Evolutionary conservation across 345 rosid genomes (phyloP).

Genomic region (Euclidium syriacum): DNA sequence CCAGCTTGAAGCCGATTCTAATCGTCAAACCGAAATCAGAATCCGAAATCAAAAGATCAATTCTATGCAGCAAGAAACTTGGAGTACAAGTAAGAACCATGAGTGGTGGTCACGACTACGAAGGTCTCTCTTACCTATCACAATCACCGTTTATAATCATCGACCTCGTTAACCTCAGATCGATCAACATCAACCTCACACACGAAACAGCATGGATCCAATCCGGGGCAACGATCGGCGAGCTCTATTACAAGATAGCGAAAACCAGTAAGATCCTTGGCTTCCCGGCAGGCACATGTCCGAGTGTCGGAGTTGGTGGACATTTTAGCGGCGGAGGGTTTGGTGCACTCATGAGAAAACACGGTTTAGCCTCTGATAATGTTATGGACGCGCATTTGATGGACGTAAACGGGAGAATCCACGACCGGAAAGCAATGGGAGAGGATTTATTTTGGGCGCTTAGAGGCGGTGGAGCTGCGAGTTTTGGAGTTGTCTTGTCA

Average conservation of each 20-base stretch:
- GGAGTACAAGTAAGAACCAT: conserved; percentile 35
- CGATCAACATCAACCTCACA: conserved; percentile 22
- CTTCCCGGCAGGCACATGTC: conserved; percentile 49
- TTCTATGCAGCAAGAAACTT: conserved; percentile 25
- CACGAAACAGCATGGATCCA: conserved; percentile 38
- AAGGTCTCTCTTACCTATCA: too few species aligned
- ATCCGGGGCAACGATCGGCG: conserved; percentile 44
- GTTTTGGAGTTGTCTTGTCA: conserved; percentile 6
- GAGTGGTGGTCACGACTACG: conserved; percentile 62
- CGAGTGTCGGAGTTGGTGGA: too few species aligned
- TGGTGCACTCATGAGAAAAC: conserved; percentile 44
- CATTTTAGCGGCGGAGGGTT: too few species aligned
- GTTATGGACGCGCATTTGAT: conserved; percentile 38
- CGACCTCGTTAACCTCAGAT: conserved; percentile 35
- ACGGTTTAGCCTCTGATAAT: conserved; percentile 39
- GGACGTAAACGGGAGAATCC: conserved; percentile 33
- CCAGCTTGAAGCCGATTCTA: conserved; percentile 25
- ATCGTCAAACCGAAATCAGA: conserved; percentile 27
- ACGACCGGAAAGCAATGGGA: conserved; percentile 30
- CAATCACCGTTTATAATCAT: conserved; percentile 33
- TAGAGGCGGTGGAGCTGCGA: conserved; percentile 23
- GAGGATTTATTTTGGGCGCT: conserved; percentile 27
- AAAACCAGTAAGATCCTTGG: conserved; percentile 33
- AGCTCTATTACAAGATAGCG: conserved; percentile 38
- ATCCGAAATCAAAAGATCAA: conserved; percentile 38